Base-by-base conservation (phyloP, 495 filamentous ascomycete genomes). In the Aspergillus nanangensis region DNA sequence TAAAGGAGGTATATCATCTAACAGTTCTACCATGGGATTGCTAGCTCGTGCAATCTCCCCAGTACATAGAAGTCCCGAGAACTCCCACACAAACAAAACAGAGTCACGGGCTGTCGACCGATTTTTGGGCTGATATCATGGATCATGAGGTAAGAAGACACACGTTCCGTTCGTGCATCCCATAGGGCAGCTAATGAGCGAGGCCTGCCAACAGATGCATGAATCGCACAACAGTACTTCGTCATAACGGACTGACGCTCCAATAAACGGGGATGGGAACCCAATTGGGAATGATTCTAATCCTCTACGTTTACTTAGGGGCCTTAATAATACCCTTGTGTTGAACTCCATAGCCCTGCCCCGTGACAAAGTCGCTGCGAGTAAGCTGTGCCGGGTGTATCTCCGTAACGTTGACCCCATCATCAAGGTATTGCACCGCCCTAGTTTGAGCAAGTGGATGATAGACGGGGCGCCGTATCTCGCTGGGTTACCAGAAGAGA, bases 381-480 rank as follows among this genome's bases (percentile, higher is more conserved):
- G 27, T 8, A n/a, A 47, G 4, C 36, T 47, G 3, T 47, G 34
- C 8, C 35, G 33, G 2, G 35, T 47, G 14, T 47, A 47, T 19
- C 35, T 47, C 23, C 34, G 32, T 20, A 18, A 47, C 1, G 44
- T 47, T 13, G 44, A 47, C 15, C 44, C 44, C 19, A 24, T 47
- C 10, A 39, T 47, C 4, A 47, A 47, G 36, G 21, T 47, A 17
- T 23, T 47, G 3, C 44, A 47, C 36, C 44, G 44, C 8, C 44
- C 44, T 22, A 22, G 25, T 0, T 20, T 47, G 8, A 18, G 24
- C 1, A 31, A 23, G 36, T 39, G 35, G 35, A 29, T 47, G 44
- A 8, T 47, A 24, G 19, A 15, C 19, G 44, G 44, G 19, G 44
- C 32, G 15, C n/a, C 20, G 3, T 20, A 47, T 14, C 34, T 33